phyloP scores from a whole-genome alignment of 1,284 basidiomycete species.

The Cutaneotrichosporon mucoides region DNA sequence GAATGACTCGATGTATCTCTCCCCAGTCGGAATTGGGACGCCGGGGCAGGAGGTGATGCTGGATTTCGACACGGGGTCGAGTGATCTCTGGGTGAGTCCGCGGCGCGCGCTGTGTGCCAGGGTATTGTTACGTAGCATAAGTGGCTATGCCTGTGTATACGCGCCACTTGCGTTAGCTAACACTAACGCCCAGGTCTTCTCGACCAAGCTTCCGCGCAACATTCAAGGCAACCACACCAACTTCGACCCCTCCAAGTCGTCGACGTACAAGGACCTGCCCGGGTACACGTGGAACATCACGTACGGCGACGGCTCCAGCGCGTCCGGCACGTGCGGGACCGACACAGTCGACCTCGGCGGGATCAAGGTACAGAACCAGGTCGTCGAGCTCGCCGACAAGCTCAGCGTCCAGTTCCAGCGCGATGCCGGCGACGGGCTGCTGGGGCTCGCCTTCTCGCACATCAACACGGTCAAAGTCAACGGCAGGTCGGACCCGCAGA shows the following conservation, averaged over 20 bases:
- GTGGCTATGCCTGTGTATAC: too few species aligned
- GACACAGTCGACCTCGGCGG: constrained; percentile 11
- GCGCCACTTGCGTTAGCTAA: constrained; percentile 7
- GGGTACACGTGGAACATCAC: constrained; percentile 10
- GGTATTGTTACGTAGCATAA: too few species aligned
- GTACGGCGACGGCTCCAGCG: constrained; percentile 8
- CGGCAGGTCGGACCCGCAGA: constrained; percentile 3
- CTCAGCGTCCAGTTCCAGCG: not conserved
- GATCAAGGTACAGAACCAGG: constrained; percentile 5
- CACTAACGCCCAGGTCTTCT: constrained; percentile 28
- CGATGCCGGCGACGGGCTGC: constrained; percentile 8
- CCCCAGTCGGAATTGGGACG: constrained; percentile 33
- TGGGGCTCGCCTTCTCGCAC: constrained; percentile 35
- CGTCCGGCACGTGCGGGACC: constrained; percentile 1
- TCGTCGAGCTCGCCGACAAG: constrained; percentile 8
- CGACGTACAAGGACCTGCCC: not conserved
- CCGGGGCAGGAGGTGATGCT: constrained; percentile 41
- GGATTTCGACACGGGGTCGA: constrained; percentile 54
- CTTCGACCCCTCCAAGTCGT: constrained; percentile 45
- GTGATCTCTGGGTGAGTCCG: constrained; percentile 40
- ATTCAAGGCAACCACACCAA: constrained; percentile 27
- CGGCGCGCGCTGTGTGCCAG: too few species aligned
- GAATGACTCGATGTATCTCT: constrained; percentile 27
- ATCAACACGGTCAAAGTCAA: constrained; percentile 48
- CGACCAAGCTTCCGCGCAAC: constrained; percentile 30